Base-by-base conservation (phyloP, 2,329 filamentous ascomycete genomes). In the Lachnellula suecica region DNA sequence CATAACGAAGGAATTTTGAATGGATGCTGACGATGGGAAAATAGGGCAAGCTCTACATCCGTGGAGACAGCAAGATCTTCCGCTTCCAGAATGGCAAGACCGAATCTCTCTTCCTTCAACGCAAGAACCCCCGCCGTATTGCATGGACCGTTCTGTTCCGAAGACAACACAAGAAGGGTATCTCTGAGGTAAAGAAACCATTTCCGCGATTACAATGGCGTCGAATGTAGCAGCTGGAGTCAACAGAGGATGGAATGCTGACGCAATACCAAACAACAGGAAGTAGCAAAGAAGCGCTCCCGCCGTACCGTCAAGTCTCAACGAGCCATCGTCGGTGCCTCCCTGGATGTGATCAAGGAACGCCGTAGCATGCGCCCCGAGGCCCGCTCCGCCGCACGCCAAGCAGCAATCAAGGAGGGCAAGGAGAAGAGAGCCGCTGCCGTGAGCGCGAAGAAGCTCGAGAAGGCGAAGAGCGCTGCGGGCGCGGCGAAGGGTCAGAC, bases 51-150 rank as follows among this genome's bases (percentile, higher is more conserved):
- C 89, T 99, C 82, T 99, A 93, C 83, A 83, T 99, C 85, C 91
- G 94, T 79, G 92, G 93, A 75, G 94, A 99, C 85, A 96, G 89
- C 91, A 99, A 97, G 85, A 87, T 97, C 84, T 99, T 99, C 89
- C 92, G 94, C 75, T 99, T 99, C 89, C 91, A 96, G 81, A 97
- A 96, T 81, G 91, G 94, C 83, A 99, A 99, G 84, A 93, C 91
- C 79, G 94, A 99, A 83, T 96, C 91, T 67, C 90, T 99, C 68
- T 99, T 99, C 87, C 90, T 97, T 70, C 94, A 99, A 86, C 93
- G 94, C 85, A 99, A 99, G 91, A 99, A 99, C 87, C 94, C 94
- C 76, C 93, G 94, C 79, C 91, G 93, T 76, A 97, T 99, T 78
- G 87, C 93, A 68, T 99, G 94, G 94, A 99, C 94, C 67, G 87